A percentile compares a stretch with the other conserved stretches of the same genome.
Conservation (phyloP, 768 basidiomycete species). For the Auricularia sp. region DNA sequence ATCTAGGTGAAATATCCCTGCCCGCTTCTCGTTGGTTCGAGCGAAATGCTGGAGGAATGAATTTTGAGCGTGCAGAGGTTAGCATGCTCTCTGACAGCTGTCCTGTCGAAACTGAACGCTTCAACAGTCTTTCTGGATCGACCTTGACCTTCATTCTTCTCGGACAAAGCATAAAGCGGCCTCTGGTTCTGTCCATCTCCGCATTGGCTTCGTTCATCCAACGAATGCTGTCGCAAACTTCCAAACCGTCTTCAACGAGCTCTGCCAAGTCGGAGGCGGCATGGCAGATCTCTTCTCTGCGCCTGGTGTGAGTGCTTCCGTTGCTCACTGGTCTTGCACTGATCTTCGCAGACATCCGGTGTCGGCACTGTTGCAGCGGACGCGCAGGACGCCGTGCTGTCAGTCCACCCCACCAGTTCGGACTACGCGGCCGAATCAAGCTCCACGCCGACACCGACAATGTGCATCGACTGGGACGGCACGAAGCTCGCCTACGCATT, state of each 20-base stretch:
- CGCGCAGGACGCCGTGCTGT: background rate
- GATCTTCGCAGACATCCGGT: background rate
- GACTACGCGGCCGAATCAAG: background rate
- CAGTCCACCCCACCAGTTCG: background rate
- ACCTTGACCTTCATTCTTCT: background rate
- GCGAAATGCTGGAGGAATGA: background rate
- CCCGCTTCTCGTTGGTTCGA: background rate
- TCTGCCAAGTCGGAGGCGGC: background rate
- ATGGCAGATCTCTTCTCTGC: background rate
- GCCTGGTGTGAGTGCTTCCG: background rate
- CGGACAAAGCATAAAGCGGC: background rate
- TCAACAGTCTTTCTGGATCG: background rate
- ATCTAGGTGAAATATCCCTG: constrained; percentile 3
- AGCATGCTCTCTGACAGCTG: background rate
- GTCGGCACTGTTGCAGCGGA: background rate
- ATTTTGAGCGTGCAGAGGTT: background rate
- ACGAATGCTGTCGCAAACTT: background rate
- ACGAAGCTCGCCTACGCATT: constrained; percentile 4
- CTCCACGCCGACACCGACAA: background rate
- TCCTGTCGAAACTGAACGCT: background rate
- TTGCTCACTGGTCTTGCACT: no score
- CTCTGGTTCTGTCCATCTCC: background rate
- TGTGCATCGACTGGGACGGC: constrained; percentile 4
- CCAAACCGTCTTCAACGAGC: background rate
- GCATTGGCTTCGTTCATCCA: constrained; percentile 3